Evolutionary conservation across 1,284 basidiomycete genomes (phyloP).

Genomic region (Trametes hirsuta): DNA sequence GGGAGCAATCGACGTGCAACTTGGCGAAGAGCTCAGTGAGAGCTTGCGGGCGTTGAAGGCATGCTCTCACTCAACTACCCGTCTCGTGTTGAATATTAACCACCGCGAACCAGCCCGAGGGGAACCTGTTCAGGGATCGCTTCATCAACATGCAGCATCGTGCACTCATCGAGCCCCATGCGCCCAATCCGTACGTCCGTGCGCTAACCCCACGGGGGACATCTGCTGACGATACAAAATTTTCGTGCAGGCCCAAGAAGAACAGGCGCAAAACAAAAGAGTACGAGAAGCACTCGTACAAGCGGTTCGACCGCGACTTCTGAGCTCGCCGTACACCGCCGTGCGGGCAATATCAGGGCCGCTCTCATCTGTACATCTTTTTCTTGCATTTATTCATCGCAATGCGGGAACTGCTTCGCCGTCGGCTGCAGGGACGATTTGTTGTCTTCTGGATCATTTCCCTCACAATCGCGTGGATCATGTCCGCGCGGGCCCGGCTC

Average conservation of each 20-base stretch:
- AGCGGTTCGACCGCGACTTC: constrained; percentile 62
- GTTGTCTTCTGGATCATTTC: no score
- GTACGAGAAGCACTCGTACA: constrained; percentile 91
- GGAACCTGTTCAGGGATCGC: constrained; percentile 90
- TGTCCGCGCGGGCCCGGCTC: no score
- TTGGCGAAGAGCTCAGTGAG: constrained; percentile 91
- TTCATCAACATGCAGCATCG: constrained; percentile 84
- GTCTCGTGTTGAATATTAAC: neutral
- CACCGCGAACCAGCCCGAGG: constrained; percentile 71
- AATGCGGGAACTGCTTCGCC: no score
- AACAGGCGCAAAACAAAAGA: constrained; percentile 64
- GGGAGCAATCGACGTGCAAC: constrained; percentile 79
- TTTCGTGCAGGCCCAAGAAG: constrained; percentile 58
- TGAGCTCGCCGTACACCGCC: constrained; percentile 5
- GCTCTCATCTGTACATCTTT: neutral
- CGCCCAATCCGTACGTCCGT: constrained; percentile 68
- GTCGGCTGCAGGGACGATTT: no score
- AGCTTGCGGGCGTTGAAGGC: constrained; percentile 86
- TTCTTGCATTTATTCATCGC: neutral
- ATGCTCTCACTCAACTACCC: constrained; percentile 15
- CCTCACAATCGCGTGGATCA: no score
- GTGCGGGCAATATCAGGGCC: neutral
- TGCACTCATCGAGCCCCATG: constrained; percentile 76
- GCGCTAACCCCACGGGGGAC: neutral
- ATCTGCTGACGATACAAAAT: neutral